Base-by-base conservation (phyloP, 495 filamentous ascomycete species). In the Hypoxylon fragiforme region DNA sequence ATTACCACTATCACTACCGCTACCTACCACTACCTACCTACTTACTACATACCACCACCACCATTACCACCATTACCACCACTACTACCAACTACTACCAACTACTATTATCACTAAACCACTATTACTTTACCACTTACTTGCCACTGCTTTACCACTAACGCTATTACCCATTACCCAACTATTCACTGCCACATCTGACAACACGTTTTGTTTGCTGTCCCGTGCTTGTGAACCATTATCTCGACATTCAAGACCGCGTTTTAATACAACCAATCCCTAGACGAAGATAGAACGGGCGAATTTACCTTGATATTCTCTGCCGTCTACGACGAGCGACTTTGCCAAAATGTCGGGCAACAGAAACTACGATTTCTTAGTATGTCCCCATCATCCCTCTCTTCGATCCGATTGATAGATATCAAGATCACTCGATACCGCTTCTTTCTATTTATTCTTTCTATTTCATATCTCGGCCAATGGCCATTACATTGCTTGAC, bases 291-390 rank as follows among this genome's bases (percentile, higher is more conserved):
- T 18, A 16, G 36, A 32, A 50, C 44, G 14, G 50, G 45, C 44
- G 40, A 50, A 44, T 42, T 13, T 15, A 3, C 50, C 7, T 20
- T 24, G 28, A 8, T 15, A 40, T 12, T 55, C 22, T 16, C 35
- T 47, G 50, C 50, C 60, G 55, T 54, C 54, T 49, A 57, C 8
- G 55, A 61, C 66, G 53, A 66, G 57, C 53, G 51, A 59, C 40
- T 54, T 46, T 60, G 46, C 50, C 67, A 77, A 66, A 76, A 98
- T 98, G 94, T 92, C 94, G 58, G 89, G 90, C 61, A 95, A 91
- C 74, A 83, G 94, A 68, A 97, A 97, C 75, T 98, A 98, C 71
- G 94, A 98, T 70, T 97, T 97, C 72, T 79, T 98, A 76, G 92
- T 97, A 84, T 81, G 65, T 63, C 19, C 40, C 40, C 63, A 41